These are phyloP conservation scores for Omphalotus guepiniiformis DNA, from an alignment of 768 basidiomycete species.

Conservation along the genomic window DNA sequence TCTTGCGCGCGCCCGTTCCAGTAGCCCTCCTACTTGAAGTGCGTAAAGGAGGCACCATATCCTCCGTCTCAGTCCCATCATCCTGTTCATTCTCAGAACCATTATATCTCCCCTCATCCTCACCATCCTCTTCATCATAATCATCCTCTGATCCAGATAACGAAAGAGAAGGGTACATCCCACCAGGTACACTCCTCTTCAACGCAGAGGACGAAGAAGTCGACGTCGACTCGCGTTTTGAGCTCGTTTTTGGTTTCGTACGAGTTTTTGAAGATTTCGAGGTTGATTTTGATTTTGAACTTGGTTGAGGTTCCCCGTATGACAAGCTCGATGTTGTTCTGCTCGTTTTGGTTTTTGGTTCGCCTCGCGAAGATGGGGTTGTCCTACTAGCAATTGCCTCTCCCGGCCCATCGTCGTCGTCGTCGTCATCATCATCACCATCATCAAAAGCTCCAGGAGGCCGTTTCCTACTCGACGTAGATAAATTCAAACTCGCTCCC, in stretches of 20 bases:
- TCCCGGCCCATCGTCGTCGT: not conserved
- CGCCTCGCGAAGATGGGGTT: not conserved
- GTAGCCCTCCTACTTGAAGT: too few relatives aligned
- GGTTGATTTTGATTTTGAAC: not conserved
- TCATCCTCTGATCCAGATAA: too few relatives aligned
- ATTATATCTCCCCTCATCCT: not conserved
- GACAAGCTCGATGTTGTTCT: too few relatives aligned
- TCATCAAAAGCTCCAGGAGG: constrained; percentile 6
- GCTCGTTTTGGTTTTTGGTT: not conserved
- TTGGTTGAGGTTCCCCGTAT: not conserved
- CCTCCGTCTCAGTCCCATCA: not conserved
- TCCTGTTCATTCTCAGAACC: constrained; percentile 1
- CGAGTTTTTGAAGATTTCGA: not conserved
- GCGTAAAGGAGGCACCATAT: too few relatives aligned
- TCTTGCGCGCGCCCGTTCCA: too few relatives aligned
- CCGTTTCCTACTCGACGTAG: not conserved
- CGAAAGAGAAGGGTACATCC: too few relatives aligned
- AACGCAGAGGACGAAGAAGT: not conserved
- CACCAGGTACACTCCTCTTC: constrained; percentile 4
- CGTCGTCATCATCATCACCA: constrained; percentile 4
- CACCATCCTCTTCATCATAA: constrained; percentile 4
- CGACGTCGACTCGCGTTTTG: not conserved
- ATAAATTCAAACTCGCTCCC: not conserved
- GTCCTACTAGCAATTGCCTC: not conserved
- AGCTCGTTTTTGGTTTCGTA: not conserved